Conservation (phyloP, 2,329 filamentous ascomycete species). For the Verticillium isaacii region DNA sequence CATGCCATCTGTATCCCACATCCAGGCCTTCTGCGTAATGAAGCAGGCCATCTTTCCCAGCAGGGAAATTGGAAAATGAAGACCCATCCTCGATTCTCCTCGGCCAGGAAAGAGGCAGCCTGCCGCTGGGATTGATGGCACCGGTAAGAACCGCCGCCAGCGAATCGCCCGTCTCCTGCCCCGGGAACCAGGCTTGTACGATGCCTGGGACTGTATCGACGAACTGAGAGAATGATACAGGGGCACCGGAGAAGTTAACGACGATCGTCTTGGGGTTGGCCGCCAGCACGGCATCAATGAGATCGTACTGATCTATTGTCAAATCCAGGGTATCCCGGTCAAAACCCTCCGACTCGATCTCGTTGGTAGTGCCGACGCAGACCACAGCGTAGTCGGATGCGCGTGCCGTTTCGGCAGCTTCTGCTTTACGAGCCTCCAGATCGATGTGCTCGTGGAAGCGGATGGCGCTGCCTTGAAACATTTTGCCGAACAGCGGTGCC, state of each 20-base stretch:
- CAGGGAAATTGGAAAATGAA: slow-evolving; percentile 11
- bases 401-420: slow-evolving; percentile 9
- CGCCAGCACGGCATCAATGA: slow-evolving; percentile 9
- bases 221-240: slow-evolving; percentile 15
- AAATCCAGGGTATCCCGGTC: slow-evolving; percentile 1
- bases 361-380: slow-evolving; percentile 2
- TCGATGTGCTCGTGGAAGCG: not conserved
- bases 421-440: not conserved
- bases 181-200: slow-evolving; percentile 15
- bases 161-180: slow-evolving; percentile 13
- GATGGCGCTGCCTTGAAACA: not conserved
- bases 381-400: not conserved
- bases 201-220: slow-evolving; percentile 6
- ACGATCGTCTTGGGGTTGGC: slow-evolving; percentile 11
- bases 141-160: slow-evolving; percentile 12
- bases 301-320: slow-evolving; percentile 5
- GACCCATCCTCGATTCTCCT: slow-evolving; percentile 7
- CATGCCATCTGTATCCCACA: slow-evolving; percentile 4
- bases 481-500: not conserved
- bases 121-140: slow-evolving; percentile 3
- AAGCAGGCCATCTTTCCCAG: slow-evolving; percentile 10
- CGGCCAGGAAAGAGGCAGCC: slow-evolving; percentile 14
- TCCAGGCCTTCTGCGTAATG: slow-evolving; percentile 13
- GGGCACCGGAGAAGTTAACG: slow-evolving; percentile 10
- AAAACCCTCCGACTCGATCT: slow-evolving; percentile 3